Conservation (phyloP, 306 rosid species). For the Myrica gale region DNA sequence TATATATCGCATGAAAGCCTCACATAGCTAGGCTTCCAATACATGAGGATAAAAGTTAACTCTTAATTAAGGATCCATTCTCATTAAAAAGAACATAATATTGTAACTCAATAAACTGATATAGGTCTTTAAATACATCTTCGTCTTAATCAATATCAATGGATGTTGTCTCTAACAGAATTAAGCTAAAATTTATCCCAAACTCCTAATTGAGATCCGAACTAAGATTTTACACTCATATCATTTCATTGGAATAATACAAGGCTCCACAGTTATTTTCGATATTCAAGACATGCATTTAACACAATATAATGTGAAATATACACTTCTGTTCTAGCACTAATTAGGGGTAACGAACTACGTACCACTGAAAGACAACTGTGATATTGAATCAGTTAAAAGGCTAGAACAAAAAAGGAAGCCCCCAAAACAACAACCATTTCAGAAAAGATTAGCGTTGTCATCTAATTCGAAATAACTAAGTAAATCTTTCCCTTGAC, state of each 20-base stretch:
- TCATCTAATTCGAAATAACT: conserved; percentile 34
- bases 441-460: conserved; percentile 33
- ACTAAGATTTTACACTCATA: background rate
- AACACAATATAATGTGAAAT: conserved; percentile 14
- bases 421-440: conserved; percentile 6
- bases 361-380: conserved; percentile 16
- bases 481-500: conserved; percentile 47
- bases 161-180: too few relatives aligned
- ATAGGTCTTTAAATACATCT: too few relatives aligned
- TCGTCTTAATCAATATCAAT: too few relatives aligned
- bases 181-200: too few relatives aligned
- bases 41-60: too few relatives aligned
- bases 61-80: too few relatives aligned
- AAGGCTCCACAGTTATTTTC: conserved; percentile 8
- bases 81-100: too few relatives aligned
- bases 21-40: too few relatives aligned
- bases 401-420: conserved; percentile 23
- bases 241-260: background rate
- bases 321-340: conserved; percentile 30
- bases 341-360: conserved; percentile 1
- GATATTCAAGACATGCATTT: background rate
- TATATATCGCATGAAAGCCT: too few relatives aligned
- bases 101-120: too few relatives aligned
- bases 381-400: conserved; percentile 27
- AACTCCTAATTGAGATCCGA: background rate